phyloP scores from a whole-genome alignment of 139 green algal species.

The Micromonas commoda region DNA sequence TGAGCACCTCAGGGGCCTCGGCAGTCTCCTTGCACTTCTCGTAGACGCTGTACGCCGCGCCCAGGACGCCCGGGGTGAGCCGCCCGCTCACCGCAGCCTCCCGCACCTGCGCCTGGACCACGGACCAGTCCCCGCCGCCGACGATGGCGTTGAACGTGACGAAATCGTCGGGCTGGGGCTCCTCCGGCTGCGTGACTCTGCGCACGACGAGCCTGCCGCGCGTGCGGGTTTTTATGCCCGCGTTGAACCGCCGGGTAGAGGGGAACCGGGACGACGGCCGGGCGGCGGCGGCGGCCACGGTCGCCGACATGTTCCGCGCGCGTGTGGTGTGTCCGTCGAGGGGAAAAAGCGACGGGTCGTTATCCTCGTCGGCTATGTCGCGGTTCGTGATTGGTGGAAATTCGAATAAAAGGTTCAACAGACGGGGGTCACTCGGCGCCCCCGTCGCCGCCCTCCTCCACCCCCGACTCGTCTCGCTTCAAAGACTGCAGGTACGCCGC shows the following conservation, averaged over 20 bases:
- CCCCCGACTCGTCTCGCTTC: not conserved
- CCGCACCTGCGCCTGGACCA: not conserved
- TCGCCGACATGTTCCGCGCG: no score
- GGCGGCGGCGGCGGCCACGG: no score
- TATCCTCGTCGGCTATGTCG: no score
- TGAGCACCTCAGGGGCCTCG: not conserved
- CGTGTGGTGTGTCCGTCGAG: no score
- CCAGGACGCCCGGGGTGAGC: not conserved
- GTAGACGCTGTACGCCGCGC: not conserved
- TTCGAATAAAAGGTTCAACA: no score
- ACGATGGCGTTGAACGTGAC: not conserved
- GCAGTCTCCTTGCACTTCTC: not conserved
- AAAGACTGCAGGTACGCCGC: not conserved
- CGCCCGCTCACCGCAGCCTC: not conserved
- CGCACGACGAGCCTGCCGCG: no score
- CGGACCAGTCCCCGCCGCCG: not conserved
- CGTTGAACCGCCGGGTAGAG: no score
- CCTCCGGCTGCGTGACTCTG: not conserved
- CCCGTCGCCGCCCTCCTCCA: not conserved
- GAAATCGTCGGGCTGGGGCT: not conserved
- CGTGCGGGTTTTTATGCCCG: no score
- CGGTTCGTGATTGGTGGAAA: no score
- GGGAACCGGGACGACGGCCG: no score
- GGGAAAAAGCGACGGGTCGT: no score
- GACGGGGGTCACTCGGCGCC: no score